Evolutionary conservation across 108 stramenopile genomes (phyloP).

Genomic region (Skeletonema menzelii): DNA sequence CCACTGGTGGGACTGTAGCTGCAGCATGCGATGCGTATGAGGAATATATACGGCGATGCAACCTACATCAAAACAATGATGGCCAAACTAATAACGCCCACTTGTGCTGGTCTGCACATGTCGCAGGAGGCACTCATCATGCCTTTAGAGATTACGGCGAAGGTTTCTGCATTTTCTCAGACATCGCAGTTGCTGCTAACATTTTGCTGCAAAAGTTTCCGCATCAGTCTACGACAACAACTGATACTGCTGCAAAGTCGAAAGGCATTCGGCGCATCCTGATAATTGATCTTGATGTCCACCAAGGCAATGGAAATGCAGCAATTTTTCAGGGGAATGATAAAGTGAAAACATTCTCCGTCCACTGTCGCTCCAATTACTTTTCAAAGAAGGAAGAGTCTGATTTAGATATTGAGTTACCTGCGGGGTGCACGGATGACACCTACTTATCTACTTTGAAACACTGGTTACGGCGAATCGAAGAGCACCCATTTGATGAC

Average conservation of each 20-base stretch:
- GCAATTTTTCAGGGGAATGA: constrained; percentile 66
- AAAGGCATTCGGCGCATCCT: constrained; percentile 55
- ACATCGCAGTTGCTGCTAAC: constrained; percentile 92
- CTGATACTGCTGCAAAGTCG: not conserved
- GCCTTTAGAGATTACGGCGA: constrained; percentile 91
- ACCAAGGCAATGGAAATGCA: constrained; percentile 94
- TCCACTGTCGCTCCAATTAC: constrained; percentile 85
- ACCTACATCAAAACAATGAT: not conserved
- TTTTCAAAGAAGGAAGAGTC: constrained; percentile 79
- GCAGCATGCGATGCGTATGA: constrained; percentile 71
- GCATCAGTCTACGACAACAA: not conserved
- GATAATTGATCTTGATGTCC: constrained; percentile 91
- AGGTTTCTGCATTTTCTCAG: constrained; percentile 92
- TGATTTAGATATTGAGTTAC: constrained; percentile 84
- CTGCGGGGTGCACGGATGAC: constrained; percentile 67
- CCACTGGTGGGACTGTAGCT: constrained; percentile 90
- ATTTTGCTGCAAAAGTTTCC: constrained; percentile 69
- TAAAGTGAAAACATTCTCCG: constrained; percentile 73
- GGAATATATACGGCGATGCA: constrained; percentile 24
- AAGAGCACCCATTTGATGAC: constrained; percentile 33
- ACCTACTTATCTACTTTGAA: constrained; percentile 71
- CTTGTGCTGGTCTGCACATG: constrained; percentile 61
- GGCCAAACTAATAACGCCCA: not conserved
- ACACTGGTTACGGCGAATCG: constrained; percentile 71
- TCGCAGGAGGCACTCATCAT: constrained; percentile 96